Base-by-base conservation (phyloP, 148 eudicot genomes). In the Cornus suecica region DNA sequence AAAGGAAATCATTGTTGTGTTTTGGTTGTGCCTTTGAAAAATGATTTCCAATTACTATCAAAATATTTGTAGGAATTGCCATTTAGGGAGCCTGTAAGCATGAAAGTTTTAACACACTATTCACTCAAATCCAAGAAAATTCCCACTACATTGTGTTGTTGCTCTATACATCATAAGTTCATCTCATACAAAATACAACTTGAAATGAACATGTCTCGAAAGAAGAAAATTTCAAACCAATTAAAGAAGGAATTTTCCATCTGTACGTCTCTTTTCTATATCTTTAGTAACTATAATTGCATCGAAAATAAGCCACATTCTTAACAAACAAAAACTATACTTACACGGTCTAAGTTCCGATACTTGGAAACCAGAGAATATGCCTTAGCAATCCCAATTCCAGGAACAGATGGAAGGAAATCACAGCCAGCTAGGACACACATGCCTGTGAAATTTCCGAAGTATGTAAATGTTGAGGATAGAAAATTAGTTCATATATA, bases 391-490 rank as follows among this genome's bases (percentile, higher is more conserved):
- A 89, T 89, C 72, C 97, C 97, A 67, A 92, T 90, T 66, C 97
- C 93, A 73, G 93, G 93, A 73, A 92, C 87, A 62, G 97, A 92
- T 74, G 91, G 88, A 83, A 92, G 93, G 77, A 92, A 92, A 81
- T 92, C 97, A 81, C 97, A 89, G 62, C 97, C 94, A 65, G 94
- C 97, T 78, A 92, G 80, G 74, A 92, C 90, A 75, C 93, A 92
- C 95, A 92, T 92, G 61, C 89, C 94, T 92, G 90, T 78, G 74
- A 54, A 74, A 69, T 45, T 29, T 15, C 34, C 9, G 45, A 11
- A 74, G n/a, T 24, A 28, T 64, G 16, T 63, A 25, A n/a, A 11
- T n/a, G 25, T 27, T 37, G 6, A 37, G 20, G 8, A 10, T 74
- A 20, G 63, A 25, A 34, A 73, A 24, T 58, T 4, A 60, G 45